Percentiles rank a stretch among this genome's conserved stretches.
These are phyloP conservation scores for Colletotrichum sidae DNA, from an alignment of 2,329 filamentous ascomycete species.

Conservation along the genomic window DNA sequence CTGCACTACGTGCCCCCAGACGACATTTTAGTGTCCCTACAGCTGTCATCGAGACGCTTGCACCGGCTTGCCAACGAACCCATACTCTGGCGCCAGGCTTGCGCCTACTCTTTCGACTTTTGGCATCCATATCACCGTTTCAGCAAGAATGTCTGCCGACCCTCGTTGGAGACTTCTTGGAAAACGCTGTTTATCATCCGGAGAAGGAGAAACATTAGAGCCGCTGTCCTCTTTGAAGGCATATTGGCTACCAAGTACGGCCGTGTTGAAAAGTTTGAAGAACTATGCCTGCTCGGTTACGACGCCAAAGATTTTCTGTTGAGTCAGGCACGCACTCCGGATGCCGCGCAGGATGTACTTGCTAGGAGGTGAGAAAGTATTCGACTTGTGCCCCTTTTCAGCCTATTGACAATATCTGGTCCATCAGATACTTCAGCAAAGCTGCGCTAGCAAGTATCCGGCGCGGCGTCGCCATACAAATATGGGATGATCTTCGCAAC, in stretches of 20 bases:
- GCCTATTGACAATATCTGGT: constrained; percentile 18
- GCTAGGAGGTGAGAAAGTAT: constrained; percentile 69
- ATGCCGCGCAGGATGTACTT: constrained; percentile 77
- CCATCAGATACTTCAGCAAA: constrained; percentile 76
- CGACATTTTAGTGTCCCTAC: constrained; percentile 61
- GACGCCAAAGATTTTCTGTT: constrained; percentile 90
- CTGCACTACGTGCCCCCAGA: constrained; percentile 71
- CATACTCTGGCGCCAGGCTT: constrained; percentile 84
- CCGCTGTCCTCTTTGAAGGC: constrained; percentile 69
- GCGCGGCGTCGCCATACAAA: constrained; percentile 79
- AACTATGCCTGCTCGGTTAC: constrained; percentile 80
- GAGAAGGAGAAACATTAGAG: constrained; percentile 62
- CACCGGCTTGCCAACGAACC: constrained; percentile 75
- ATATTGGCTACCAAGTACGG: constrained; percentile 78
- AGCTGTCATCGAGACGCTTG: constrained; percentile 72
- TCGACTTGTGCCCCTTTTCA: constrained; percentile 4
- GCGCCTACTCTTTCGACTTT: constrained; percentile 74
- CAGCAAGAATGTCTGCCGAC: constrained; percentile 62
- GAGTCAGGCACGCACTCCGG: constrained; percentile 69
- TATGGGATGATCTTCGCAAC: constrained; percentile 72
- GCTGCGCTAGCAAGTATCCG: constrained; percentile 83
- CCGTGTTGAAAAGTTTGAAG: constrained; percentile 76
- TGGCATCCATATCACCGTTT: constrained; percentile 80
- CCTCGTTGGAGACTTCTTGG: constrained; percentile 76
- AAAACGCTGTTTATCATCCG: constrained; percentile 73